These are phyloP conservation scores for Hypoxylon crocopeplum DNA, from an alignment of 495 filamentous ascomycete genomes.

Conservation along the genomic window DNA sequence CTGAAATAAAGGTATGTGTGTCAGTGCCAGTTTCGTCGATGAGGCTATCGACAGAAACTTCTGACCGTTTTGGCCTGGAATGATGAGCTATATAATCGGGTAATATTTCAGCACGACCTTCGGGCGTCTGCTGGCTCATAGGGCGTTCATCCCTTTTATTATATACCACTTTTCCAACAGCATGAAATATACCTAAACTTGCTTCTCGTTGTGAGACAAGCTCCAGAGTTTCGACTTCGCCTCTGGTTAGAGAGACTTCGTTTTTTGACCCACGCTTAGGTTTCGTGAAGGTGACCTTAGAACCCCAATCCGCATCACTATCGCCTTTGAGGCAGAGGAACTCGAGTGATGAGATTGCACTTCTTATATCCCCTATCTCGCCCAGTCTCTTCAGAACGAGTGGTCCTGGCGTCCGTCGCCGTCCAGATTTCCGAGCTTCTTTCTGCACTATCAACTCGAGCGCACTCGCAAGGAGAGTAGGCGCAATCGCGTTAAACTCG, in stretches of 20 bases:
- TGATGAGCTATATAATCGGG: conserved; percentile 69
- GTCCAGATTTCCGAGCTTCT: conserved; percentile 74
- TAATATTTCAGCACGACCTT: conserved; percentile 51
- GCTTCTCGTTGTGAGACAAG: conserved; percentile 84
- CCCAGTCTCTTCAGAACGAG: conserved; percentile 75
- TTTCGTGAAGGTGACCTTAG: conserved; percentile 67
- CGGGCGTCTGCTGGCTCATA: conserved; percentile 36
- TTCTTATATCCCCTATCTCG: conserved; percentile 89
- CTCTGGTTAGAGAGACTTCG: conserved; percentile 65
- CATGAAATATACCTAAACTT: conserved; percentile 91
- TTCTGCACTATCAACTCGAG: conserved; percentile 79
- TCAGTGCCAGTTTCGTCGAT: conserved; percentile 92
- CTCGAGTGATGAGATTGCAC: conserved; percentile 85
- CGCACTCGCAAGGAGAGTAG: conserved; percentile 84
- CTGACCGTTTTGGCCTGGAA: conserved; percentile 68
- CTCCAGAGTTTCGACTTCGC: conserved; percentile 74
- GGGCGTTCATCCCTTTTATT: conserved; percentile 75
- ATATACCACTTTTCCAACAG: conserved; percentile 92
- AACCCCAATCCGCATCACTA: conserved; percentile 69
- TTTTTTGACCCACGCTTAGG: conserved; percentile 63
- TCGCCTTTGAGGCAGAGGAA: conserved; percentile 85
- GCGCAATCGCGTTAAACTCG: conserved; percentile 90
- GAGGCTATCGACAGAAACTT: conserved; percentile 75
- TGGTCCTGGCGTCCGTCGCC: conserved; percentile 71
- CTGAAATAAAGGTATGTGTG: conserved; percentile 84